Conservation (phyloP, 106 monocot genomes). For the Dendrobium officinale region DNA sequence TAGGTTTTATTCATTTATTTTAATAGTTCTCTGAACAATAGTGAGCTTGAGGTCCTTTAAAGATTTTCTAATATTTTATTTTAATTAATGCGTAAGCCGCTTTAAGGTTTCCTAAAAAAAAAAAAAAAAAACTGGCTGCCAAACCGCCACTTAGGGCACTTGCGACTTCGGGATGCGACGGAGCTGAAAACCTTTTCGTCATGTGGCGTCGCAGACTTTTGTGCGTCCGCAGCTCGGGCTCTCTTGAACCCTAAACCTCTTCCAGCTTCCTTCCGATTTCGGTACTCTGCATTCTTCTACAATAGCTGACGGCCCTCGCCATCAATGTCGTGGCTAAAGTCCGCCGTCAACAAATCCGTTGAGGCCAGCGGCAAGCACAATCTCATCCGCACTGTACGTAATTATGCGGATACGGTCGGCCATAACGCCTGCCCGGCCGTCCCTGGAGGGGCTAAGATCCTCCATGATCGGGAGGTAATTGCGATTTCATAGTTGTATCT, state of each 20-base stretch:
- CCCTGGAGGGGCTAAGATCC: slow-evolving; percentile 64
- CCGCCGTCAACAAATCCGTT: slow-evolving; percentile 71
- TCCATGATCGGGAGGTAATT: slow-evolving; percentile 58
- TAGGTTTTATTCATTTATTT: too few species aligned
- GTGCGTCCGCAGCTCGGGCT: background rate
- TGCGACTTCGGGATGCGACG: background rate
- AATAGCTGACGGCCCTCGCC: background rate
- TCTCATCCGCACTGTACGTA: slow-evolving; percentile 72
- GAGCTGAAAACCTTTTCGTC: background rate
- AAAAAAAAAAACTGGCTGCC: background rate
- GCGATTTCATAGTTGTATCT: background rate
- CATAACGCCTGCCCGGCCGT: slow-evolving; percentile 88
- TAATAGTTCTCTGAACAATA: too few species aligned
- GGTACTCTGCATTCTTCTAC: background rate
- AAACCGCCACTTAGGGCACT: background rate
- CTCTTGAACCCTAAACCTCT: background rate
- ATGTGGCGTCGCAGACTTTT: background rate
- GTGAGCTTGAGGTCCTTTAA: too few species aligned
- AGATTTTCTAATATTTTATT: too few species aligned
- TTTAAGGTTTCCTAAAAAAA: too few species aligned
- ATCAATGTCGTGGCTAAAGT: slow-evolving; percentile 75
- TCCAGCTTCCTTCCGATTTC: background rate
- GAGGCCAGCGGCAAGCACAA: slow-evolving; percentile 61
- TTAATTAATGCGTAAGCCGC: too few species aligned
- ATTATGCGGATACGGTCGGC: slow-evolving; percentile 73